phyloP scores from a whole-genome alignment of 768 basidiomycete genomes.

The Kwoniella newhampshirensis region DNA sequence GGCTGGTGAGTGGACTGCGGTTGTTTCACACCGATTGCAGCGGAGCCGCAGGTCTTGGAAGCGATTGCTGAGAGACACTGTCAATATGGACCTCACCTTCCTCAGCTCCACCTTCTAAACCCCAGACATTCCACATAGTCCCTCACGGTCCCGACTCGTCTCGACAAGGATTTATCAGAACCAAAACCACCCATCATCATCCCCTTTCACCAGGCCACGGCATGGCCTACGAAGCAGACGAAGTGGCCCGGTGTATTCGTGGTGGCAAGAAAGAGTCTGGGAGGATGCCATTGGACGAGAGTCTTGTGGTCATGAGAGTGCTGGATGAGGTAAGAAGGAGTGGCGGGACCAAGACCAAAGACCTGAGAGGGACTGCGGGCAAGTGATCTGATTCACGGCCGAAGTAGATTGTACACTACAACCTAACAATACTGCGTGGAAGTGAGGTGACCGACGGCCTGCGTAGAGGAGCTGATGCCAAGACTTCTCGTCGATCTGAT shows the following conservation, averaged over 20 bases:
- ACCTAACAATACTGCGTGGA: background rate
- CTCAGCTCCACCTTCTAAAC: constrained; percentile 30
- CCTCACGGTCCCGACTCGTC: constrained; percentile 40
- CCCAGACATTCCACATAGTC: constrained; percentile 28
- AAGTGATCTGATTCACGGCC: too few relatives aligned
- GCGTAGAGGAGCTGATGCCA: too few relatives aligned
- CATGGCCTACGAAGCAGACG: constrained; percentile 84
- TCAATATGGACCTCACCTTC: background rate
- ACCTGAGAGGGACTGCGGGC: constrained; percentile 32
- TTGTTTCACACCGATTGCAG: background rate
- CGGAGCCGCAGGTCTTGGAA: background rate
- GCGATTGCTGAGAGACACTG: too few relatives aligned
- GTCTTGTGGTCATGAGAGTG: constrained; percentile 73
- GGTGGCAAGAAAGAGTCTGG: constrained; percentile 72
- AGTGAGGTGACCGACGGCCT: background rate
- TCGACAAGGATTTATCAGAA: constrained; percentile 58
- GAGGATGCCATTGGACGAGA: constrained; percentile 75
- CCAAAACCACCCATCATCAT: constrained; percentile 59
- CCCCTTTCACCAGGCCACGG: constrained; percentile 59
- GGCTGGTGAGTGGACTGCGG: constrained; percentile 36
- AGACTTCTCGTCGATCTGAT: too few relatives aligned
- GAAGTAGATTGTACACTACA: background rate
- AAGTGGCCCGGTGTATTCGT: constrained; percentile 74
- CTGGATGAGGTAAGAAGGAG: constrained; percentile 76
- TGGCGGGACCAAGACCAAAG: constrained; percentile 62